Base-by-base conservation (phyloP, 495 filamentous ascomycete species). In the Lentithecium fluviatile region DNA sequence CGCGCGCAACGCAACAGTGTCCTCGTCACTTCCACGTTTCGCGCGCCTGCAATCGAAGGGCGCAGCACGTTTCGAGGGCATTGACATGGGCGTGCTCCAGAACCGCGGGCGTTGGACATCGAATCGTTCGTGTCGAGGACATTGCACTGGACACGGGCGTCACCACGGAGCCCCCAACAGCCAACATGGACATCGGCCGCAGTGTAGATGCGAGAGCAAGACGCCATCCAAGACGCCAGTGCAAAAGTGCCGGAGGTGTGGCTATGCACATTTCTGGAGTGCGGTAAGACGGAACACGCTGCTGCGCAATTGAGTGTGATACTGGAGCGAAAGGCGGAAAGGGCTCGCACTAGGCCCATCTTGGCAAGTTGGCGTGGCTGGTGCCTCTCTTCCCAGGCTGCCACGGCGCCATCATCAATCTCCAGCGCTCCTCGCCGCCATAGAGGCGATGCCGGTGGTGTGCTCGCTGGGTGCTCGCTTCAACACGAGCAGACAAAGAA, bases 1-100 rank as follows among this genome's bases (percentile, higher is more conserved):
- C 47, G 6, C 23, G 38, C 49, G n/a, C 23, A 45, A 29, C 49
- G n/a, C 23, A 45, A 29, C 2, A 51, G 29, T 32, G 29, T 32
- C 29, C 10, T 32, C 47, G 47, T 37, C 47, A 47, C 57, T 48
- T 34, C 45, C 23, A 23, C 36, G 26, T 60, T 12, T 12, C 12
- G 40, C 25, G 57, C 36, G 47, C 17, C 15, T 60, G 12, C 48
- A 24, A n/a, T 21, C 2, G 25, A 45, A 60, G 54, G 54, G 54
- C 54, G 54, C 56, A 26, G 21, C 29, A 32, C n/a, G 29, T 32
- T 32, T 32, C 29, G 29, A 4, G 29, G n/a, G n/a, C n/a, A n/a
- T 32, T 10, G 29, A n/a, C n/a, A 32, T 32, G 21, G 21, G 26
- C 6, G 7, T n/a, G 17, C 23, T 36, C 8, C 6, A 11, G 49